Evolutionary conservation across 1,284 basidiomycete genomes (phyloP).

Genomic region (Ceraceosorus guamensis): DNA sequence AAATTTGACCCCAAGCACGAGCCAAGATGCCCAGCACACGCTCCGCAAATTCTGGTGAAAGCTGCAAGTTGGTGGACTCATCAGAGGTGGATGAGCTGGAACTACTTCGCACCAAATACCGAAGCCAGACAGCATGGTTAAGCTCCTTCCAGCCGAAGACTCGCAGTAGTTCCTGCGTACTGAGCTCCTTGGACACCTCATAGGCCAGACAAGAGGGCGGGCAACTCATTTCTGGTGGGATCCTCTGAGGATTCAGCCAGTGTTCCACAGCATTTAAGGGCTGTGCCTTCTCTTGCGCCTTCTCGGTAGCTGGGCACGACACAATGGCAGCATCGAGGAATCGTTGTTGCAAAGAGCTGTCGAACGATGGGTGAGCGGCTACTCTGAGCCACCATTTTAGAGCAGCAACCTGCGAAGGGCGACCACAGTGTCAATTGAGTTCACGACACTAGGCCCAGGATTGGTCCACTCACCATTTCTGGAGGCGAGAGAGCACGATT

Average conservation of each 20-base stretch:
- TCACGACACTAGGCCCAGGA: too few relatives aligned
- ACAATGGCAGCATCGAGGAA: constrained; percentile 41
- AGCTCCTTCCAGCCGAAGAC: constrained; percentile 70
- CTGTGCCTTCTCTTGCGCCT: constrained; percentile 26
- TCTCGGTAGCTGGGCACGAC: constrained; percentile 14
- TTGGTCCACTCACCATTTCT: constrained; percentile 58
- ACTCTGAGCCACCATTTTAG: constrained; percentile 81
- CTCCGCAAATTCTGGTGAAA: constrained; percentile 72
- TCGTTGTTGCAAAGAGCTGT: constrained; percentile 31
- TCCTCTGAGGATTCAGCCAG: constrained; percentile 66
- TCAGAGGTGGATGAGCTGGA: constrained; percentile 30
- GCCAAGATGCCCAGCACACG: constrained; percentile 66
- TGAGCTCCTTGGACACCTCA: constrained; percentile 59
- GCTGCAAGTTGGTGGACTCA: constrained; percentile 58
- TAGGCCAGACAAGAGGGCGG: constrained; percentile 71
- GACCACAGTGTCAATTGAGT: too few relatives aligned
- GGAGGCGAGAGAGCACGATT: constrained; percentile 63
- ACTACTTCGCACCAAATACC: constrained; percentile 48
- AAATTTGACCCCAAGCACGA: constrained; percentile 68
- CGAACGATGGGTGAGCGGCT: constrained; percentile 50
- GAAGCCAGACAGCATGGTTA: constrained; percentile 67
- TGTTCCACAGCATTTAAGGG: constrained; percentile 62
- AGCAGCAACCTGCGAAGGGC: constrained; percentile 53
- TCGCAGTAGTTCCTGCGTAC: constrained; percentile 35
- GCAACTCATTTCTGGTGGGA: constrained; percentile 75